Percentiles rank a stretch among this genome's conserved stretches.
Conservation (phyloP, 495 filamentous ascomycete species). For the Trypethelium eluteriae region DNA sequence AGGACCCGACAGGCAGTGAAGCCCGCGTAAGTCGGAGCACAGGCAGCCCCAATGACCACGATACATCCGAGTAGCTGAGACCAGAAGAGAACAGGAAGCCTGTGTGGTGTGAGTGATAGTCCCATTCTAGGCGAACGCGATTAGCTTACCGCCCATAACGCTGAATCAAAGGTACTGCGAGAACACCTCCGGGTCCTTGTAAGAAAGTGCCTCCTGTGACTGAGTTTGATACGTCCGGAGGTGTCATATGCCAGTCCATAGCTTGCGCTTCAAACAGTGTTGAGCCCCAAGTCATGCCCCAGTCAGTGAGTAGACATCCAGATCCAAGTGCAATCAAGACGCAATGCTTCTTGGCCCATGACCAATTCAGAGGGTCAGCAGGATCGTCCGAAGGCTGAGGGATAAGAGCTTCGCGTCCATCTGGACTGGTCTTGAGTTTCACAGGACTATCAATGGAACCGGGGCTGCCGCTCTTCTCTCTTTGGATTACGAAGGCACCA, state of each 20-base stretch:
- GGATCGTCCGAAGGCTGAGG: conserved; percentile 27
- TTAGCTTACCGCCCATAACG: conserved; percentile 41
- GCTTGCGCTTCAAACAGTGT: conserved; percentile 44
- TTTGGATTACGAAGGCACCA: background rate
- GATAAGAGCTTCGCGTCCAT: conserved; percentile 25
- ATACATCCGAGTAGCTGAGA: conserved; percentile 42
- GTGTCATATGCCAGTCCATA: conserved; percentile 40
- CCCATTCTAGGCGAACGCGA: background rate
- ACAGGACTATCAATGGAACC: background rate
- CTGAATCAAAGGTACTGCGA: conserved; percentile 45
- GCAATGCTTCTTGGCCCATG: conserved; percentile 24
- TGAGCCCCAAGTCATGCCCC: conserved; percentile 46
- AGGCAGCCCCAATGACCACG: conserved; percentile 48
- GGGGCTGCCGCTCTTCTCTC: background rate
- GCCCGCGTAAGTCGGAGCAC: conserved; percentile 44
- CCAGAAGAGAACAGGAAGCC: conserved; percentile 52
- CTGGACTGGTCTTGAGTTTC: conserved; percentile 17
- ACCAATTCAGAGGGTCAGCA: conserved; percentile 29
- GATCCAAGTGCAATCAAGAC: conserved; percentile 17
- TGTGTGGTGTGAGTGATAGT: conserved; percentile 19
- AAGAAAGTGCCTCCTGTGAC: conserved; percentile 46
- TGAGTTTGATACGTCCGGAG: conserved; percentile 39
- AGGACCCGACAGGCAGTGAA: conserved; percentile 54
- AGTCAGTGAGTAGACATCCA: conserved; percentile 29
- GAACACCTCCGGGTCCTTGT: conserved; percentile 46